phyloP scores from a whole-genome alignment of 345 rosid species.

The Aegle marmelos region DNA sequence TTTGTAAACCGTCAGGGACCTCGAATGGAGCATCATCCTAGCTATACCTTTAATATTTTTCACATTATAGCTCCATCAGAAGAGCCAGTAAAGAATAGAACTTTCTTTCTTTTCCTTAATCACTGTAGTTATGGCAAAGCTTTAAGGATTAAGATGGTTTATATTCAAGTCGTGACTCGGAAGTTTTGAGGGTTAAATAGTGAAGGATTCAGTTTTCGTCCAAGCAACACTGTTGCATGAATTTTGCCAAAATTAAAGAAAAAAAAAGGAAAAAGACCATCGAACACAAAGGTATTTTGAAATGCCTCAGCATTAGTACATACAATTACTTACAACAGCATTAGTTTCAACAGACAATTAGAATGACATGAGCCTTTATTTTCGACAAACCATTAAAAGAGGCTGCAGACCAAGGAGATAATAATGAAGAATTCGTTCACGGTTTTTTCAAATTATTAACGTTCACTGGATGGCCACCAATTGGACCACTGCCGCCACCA shows the following conservation, averaged over 20 bases:
- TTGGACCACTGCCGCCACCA: constrained; percentile 12
- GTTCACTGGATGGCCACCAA: constrained; percentile 5
- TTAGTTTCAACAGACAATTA: neutral
- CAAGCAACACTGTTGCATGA: neutral
- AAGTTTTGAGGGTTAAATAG: neutral
- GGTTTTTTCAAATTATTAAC: neutral
- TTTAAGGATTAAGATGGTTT: neutral
- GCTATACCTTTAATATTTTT: too few relatives aligned
- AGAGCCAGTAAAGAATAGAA: neutral
- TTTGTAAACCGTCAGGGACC: too few relatives aligned
- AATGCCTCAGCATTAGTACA: neutral
- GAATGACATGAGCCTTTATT: neutral
- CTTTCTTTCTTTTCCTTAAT: neutral
- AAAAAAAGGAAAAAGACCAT: neutral
- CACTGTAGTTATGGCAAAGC: neutral
- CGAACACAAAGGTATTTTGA: too few relatives aligned
- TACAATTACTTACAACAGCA: neutral
- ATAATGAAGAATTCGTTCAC: neutral
- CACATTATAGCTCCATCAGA: too few relatives aligned
- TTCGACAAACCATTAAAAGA: neutral
- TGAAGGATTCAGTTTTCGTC: neutral
- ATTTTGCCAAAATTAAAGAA: too few relatives aligned
- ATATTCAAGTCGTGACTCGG: neutral
- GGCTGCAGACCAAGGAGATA: too few relatives aligned
- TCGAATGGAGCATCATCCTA: too few relatives aligned